Evolutionary conservation across 345 rosid species (phyloP), one percentile per base, ranked within the genome.

Genomic region (Bruguiera parviflora): DNA sequence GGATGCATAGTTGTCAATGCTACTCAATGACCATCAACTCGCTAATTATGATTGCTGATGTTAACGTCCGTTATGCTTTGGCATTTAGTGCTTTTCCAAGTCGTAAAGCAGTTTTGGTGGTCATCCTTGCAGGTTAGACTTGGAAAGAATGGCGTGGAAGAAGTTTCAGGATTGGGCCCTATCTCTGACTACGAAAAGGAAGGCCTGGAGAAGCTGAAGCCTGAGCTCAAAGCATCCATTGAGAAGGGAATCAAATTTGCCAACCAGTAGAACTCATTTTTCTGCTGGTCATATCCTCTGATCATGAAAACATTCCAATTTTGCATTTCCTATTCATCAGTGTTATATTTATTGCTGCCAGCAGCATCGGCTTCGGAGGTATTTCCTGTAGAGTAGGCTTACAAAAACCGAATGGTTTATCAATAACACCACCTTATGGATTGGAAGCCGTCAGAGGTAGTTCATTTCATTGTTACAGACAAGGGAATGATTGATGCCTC

Each of bases 161-260:
- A 89, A 82, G 84, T 92, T 39, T 55, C 86, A 19, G 94, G 87
- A 24, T 70, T 92, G 72, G 96, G 98, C n/a, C 47, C 90, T 18
- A 83, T 92, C 19, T 92, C 96, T 0, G 94, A 86, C 73, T 88
- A 15, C 9, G 96, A 89, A 72, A 84, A 85, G 71, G 83, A 84
- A 71, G 92, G 94, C 27, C 72, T 89, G 73, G 91, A 87, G 72
- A 82, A 56, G 53, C 82, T 92, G 65, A 88, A 88, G 77, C 87
- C 96, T 3, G 93, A 89, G 64, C 88, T 92, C 61, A 78, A 67
- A 63, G 19, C 91, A 22, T 89, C 94, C 5, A 88, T 89, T 57
- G 92, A 85, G 79, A 89, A 88, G 80, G 97, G 97, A 68, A 81
- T 89, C 77, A 77, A 88, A 61, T 92, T 88, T 68, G 91, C 89